Conservation (phyloP, 2,329 filamentous ascomycete species). For the Monilinia polystroma region DNA sequence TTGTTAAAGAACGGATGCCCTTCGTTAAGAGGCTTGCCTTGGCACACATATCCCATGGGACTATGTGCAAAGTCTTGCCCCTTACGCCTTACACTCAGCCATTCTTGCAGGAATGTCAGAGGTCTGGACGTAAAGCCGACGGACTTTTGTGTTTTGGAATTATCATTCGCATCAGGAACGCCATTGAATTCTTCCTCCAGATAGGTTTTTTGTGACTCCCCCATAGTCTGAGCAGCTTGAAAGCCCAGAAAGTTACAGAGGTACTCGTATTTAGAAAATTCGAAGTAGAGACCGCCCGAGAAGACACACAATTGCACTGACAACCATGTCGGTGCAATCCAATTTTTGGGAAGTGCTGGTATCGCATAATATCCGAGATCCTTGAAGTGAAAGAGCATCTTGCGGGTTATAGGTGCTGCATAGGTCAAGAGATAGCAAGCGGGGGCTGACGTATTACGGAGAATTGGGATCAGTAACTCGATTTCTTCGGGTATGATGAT, state of each 20-base stretch:
- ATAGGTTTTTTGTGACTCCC: no score
- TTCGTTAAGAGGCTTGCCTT: slow-evolving; percentile 43
- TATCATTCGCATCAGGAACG: background rate
- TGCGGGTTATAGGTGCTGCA: background rate
- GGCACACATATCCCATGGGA: slow-evolving; percentile 52
- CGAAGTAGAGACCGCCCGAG: background rate
- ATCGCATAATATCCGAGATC: background rate
- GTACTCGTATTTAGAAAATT: background rate
- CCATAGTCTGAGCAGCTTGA: no score
- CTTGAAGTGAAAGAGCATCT: background rate
- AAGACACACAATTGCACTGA: background rate
- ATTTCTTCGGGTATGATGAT: background rate
- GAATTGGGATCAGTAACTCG: background rate
- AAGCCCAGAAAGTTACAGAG: no score
- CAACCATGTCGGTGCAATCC: background rate
- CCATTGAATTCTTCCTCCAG: no score
- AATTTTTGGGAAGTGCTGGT: background rate
- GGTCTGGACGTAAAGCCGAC: slow-evolving; percentile 42
- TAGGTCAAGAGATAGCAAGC: background rate
- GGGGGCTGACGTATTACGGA: background rate
- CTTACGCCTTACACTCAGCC: slow-evolving; percentile 54
- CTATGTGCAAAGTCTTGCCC: slow-evolving; percentile 59
- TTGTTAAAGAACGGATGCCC: slow-evolving; percentile 53
- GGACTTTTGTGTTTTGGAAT: background rate
- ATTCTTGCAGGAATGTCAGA: slow-evolving; percentile 54